Base-by-base conservation (phyloP, 768 basidiomycete genomes). In the Multifurca ochricompacta region DNA sequence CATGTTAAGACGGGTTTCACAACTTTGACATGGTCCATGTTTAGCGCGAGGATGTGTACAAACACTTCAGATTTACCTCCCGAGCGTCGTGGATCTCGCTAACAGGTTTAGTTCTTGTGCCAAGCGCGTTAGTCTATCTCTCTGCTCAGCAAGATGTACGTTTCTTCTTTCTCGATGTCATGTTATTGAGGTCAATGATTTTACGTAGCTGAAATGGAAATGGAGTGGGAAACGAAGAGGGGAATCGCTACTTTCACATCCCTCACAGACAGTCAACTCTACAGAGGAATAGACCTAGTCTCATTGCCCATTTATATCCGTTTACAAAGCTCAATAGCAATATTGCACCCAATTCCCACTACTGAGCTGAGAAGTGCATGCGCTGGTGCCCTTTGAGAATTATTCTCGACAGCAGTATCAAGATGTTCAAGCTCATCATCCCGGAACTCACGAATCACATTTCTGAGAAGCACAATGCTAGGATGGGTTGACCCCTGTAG, bases 371-470 rank as follows among this genome's bases (percentile, higher is more conserved):
- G 70, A 39, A 98, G 71, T 1, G 91, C 90, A 68, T 98, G 92
- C 37, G 86, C 92, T 1, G 94, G 92, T 19, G 92, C 92, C 47
- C 84, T 78, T 68, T 96, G 94, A 23, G 91, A 85, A 65, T 87
- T 77, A 63, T 96, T 78, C 52, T 84, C 83, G 6, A 98, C 86
- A 2, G 94, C 94, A 30, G 84, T 88, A 62, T 96, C 88, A 53
- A 97, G 74, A 67, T 98, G 94, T 65, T 92, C 93, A 16, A 97
- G 76, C 64, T 98, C 94, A 63, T 98, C 94, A 68, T 97, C 92
- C 59, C 92, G 74, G 66, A 97, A 87, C 67, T 96, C 94, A 47
- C 70, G 72, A 46, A 94, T 78, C 42, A 94, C 77, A 4, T 81
- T 75, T 58, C 74, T 79, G 53, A 96, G 71, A 25, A 93, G 69